Evolutionary conservation across 83 land plant species (phyloP).

Genomic region (Diphasiastrum complanatum): DNA sequence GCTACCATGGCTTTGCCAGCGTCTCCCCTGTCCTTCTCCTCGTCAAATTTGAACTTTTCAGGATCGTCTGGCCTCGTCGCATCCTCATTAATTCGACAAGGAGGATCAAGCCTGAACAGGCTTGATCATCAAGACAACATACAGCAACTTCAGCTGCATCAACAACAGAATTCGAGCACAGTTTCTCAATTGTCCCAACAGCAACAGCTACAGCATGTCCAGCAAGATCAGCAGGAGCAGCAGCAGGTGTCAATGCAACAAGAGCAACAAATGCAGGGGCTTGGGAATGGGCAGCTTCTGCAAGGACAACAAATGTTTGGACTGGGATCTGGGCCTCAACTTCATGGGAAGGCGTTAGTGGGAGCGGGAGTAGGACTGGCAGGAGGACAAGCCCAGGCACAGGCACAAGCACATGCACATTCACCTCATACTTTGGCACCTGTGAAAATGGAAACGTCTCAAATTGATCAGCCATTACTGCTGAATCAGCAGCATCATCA

Average conservation of each 20-base stretch:
- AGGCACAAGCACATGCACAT: slow-evolving; percentile 7
- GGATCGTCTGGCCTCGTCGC: too few species aligned
- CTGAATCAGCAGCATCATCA: slow-evolving; percentile 18
- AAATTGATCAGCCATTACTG: slow-evolving; percentile 16
- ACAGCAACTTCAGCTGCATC: too few species aligned
- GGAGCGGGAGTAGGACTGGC: slow-evolving; percentile 10
- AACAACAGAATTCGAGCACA: slow-evolving; percentile 25
- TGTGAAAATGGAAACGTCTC: slow-evolving; percentile 16
- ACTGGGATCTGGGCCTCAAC: slow-evolving; percentile 6
- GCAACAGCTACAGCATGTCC: slow-evolving; percentile 38
- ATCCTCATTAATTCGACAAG: too few species aligned
- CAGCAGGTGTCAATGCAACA: slow-evolving; percentile 34
- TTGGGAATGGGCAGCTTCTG: slow-evolving; percentile 3
- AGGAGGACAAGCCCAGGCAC: slow-evolving; percentile 2
- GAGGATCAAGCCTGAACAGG: too few species aligned
- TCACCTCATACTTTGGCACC: slow-evolving; percentile 9
- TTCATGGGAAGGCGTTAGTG: neutral
- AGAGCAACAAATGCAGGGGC: slow-evolving; percentile 39
- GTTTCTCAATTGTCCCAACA: slow-evolving; percentile 33
- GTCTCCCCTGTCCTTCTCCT: too few species aligned
- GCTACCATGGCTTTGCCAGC: too few species aligned
- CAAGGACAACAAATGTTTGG: neutral
- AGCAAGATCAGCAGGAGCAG: neutral
- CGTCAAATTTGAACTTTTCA: too few species aligned
- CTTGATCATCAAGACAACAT: too few species aligned